A percentile compares a stretch with the other conserved stretches of the same genome.
phyloP scores from a whole-genome alignment of 2,329 filamentous ascomycete species.

The Aureobasidium sp. region DNA sequence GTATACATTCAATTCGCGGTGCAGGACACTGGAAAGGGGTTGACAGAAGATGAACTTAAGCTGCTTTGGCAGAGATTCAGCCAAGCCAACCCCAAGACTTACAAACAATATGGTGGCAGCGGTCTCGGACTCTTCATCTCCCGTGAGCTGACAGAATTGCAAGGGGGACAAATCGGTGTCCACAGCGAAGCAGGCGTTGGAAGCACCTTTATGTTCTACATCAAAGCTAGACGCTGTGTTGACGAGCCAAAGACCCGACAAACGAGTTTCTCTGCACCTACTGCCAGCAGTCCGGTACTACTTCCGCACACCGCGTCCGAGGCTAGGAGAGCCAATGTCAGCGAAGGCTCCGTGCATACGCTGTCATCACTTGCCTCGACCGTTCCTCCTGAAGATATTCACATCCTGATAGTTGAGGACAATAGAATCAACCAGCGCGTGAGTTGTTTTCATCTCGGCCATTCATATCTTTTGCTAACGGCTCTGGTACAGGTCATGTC shows the following conservation, averaged over 20 bases:
- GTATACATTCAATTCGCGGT: constrained; percentile 30
- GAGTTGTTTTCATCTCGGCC: not conserved
- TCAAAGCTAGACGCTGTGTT: constrained; percentile 45
- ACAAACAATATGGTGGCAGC: constrained; percentile 59
- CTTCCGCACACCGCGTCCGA: not conserved
- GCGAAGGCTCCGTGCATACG: not conserved
- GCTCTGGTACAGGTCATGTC: constrained; percentile 15
- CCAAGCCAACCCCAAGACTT: constrained; percentile 58
- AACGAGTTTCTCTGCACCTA: not conserved
- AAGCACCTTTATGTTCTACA: constrained; percentile 58
- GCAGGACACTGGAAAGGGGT: constrained; percentile 28
- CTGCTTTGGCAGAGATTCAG: constrained; percentile 59
- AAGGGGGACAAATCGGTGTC: constrained; percentile 60
- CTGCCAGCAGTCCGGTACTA: not conserved
- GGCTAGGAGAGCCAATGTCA: not conserved
- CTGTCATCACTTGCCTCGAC: not conserved
- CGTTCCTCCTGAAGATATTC: not conserved
- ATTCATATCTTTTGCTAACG: not conserved
- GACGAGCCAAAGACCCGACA: constrained; percentile 8
- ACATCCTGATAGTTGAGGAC: constrained; percentile 22
- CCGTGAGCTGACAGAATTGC: constrained; percentile 56
- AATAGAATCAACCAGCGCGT: constrained; percentile 22
- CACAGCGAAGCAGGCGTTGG: constrained; percentile 49
- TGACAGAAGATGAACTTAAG: constrained; percentile 25
- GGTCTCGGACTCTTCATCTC: constrained; percentile 62